These are phyloP conservation scores for Yamadazyma conglobata DNA, from an alignment of 1,139 yeast genomes.

Conservation along the genomic window DNA sequence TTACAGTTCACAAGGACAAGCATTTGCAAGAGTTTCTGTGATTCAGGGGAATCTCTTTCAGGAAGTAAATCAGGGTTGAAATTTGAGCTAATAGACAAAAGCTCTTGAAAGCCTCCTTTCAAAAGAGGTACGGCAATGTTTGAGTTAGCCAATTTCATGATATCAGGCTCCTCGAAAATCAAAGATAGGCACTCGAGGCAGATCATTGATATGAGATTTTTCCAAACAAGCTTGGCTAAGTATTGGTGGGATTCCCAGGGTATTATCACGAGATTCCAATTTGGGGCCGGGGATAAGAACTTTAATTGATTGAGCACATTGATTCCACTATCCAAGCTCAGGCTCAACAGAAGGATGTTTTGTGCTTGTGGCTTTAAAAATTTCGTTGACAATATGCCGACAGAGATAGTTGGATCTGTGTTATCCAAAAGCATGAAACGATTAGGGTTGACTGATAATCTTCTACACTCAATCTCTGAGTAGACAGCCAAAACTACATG, in stretches of 20 bases:
- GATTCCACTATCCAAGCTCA: too few relatives aligned
- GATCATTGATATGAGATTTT: conserved; percentile 9
- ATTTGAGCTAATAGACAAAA: conserved; percentile 12
- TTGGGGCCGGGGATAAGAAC: conserved; percentile 1
- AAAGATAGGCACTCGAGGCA: conserved; percentile 20
- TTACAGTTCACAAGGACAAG: conserved; percentile 14
- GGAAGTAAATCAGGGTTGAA: conserved; percentile 12
- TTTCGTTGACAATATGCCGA: conserved; percentile 8
- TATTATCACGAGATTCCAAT: conserved; percentile 1
- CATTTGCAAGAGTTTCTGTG: conserved; percentile 13
- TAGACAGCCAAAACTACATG: conserved; percentile 13
- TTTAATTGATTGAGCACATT: not conserved
- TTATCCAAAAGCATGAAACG: conserved; percentile 9
- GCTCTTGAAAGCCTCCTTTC: conserved; percentile 21
- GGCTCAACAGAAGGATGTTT: too few relatives aligned
- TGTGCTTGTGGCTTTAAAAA: too few relatives aligned
- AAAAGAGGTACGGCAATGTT: conserved; percentile 14
- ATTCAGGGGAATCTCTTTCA: conserved; percentile 7
- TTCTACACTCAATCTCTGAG: conserved; percentile 17
- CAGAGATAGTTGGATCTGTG: conserved; percentile 2
- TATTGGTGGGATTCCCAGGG: not conserved
- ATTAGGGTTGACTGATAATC: conserved; percentile 10
- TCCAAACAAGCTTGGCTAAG: conserved; percentile 5
- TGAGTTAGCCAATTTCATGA: conserved; percentile 12
- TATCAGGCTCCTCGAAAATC: conserved; percentile 21